phyloP scores from a whole-genome alignment of 2,329 filamentous ascomycete genomes.

The Podosphaera fusca region DNA sequence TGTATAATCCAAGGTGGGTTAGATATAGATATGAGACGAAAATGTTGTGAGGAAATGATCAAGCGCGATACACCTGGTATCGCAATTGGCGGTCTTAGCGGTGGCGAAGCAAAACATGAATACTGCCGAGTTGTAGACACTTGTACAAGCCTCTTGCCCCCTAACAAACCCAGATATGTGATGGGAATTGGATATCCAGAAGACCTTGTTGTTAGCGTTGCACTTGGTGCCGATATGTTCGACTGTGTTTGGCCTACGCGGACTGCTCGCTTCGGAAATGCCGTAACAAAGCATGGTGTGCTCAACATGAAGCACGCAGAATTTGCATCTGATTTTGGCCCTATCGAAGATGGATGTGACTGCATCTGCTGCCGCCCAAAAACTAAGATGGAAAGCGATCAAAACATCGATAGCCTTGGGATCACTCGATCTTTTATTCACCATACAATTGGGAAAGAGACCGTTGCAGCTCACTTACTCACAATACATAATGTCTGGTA shows the following conservation, averaged over 20 bases:
- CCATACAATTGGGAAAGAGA: conserved; percentile 85
- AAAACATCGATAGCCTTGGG: conserved; percentile 37
- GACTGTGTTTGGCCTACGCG: conserved; percentile 97
- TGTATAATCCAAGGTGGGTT: conserved; percentile 96
- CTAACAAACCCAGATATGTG: conserved; percentile 88
- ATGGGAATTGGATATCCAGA: conserved; percentile 98
- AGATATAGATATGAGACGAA: conserved; percentile 60
- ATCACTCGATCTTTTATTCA: conserved; percentile 78
- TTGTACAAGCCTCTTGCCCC: conserved; percentile 66
- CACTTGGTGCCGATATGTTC: conserved; percentile 95
- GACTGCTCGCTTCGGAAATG: conserved; percentile 89
- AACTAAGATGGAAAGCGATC: conserved; percentile 15
- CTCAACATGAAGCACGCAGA: conserved; percentile 60
- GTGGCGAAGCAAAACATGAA: conserved; percentile 80
- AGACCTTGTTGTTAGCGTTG: conserved; percentile 80
- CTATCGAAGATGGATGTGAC: conserved; percentile 61
- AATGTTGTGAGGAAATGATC: conserved; percentile 76
- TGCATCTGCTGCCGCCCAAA: conserved; percentile 53
- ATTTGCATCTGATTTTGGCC: conserved; percentile 58
- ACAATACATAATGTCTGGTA: conserved; percentile 96
- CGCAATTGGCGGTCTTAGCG: conserved; percentile 83
- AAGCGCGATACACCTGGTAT: conserved; percentile 82
- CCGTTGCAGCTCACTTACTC: conserved; percentile 60
- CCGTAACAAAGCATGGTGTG: conserved; percentile 59
- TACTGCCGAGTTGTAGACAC: conserved; percentile 78